Base-by-base conservation (phyloP, 2,329 filamentous ascomycete genomes). In the Fusarium secorum region DNA sequence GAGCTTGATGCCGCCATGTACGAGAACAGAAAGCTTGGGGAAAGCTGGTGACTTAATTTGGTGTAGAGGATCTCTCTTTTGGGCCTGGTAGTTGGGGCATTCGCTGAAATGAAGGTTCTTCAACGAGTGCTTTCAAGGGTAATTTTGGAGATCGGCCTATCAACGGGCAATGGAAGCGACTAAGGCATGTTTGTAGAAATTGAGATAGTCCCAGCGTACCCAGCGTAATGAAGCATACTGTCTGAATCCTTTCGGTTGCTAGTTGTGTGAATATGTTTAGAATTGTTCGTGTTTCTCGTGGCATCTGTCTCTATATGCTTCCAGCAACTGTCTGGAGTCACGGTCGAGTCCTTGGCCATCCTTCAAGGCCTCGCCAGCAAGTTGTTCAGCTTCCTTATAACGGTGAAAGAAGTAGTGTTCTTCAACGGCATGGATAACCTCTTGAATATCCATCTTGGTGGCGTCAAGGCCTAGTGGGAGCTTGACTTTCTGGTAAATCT, bases 361-460 rank as follows among this genome's bases (percentile, higher is more conserved):
- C 11, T 71, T 68, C 10, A 87, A 74, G 1, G 84, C 77, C 8
- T 73, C 68, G 5, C 72, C 60, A 10, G 83, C 77, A 46, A 89
- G 82, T 15, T 74, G 71, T n/a, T 81, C 78, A 4, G 83, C 86
- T 58, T 86, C 82, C 2, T 77, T 76, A 62, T 83, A 89, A 36
- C 83, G 78, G 10, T 81, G 78, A 70, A 85, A 85, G 75, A 87
- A 89, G 72, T 89, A 89, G 46, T 89, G 79, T 77, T 89, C 87
- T 74, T 89, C 87, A 11, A 86, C 84, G 1, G 87, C 87, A 72
- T 89, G 86, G 24, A 88, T 64, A 14, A 86, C 71, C n/a, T 85
- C 82, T 68, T 88, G 86, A 3, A 82, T 79, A 36, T 83, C 80
- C 44, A 82, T 82, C 72, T 88, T 89, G 35, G 80, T 78, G 7